Evolutionary conservation across 2,329 filamentous ascomycete genomes (phyloP), one percentile per base, ranked within the genome.

Genomic region (Aspergillus caelatus): DNA sequence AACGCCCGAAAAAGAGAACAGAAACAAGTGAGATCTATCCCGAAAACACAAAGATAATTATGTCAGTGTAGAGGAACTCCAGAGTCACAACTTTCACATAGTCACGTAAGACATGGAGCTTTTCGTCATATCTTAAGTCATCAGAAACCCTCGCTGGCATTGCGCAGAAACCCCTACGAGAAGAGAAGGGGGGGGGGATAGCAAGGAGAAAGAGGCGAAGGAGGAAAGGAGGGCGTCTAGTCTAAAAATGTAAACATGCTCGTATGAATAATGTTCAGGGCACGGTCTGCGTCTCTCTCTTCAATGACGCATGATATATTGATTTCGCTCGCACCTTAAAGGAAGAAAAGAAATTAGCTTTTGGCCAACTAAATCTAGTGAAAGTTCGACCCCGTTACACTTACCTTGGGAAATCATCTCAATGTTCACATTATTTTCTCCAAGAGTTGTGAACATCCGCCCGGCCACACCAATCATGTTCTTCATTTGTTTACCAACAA

Each of bases 341-440:
- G 60, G 57, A 26, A 58, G 61, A 45, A 65, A 64, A 46, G 66
- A 28, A 48, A 58, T 70, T 58, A 70, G 68, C 43, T 48, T 28
- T n/a, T 64, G 19, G 26, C 34, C 52, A 64, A 54, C 45, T 54
- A 58, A 52, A 58, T 43, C 57, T 28, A 50, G 54, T 39, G n/a
- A 16, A 52, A 57, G 39, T 19, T 60, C 26, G 55, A 26, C 43
- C 26, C 57, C 58, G 62, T 52, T 57, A n/a, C 23, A 70, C 84
- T 73, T 84, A 94, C 95, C 95, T 82, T 99, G 95, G 28, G 93
- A 97, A 70, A 99, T 99, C 95, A 99, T 99, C 81, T 99, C 95
- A 71, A 99, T 93, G 77, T 99, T 99, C 75, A 99, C 89, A 71
- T 92, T 91, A 77, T 97, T 91, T 75, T 97, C 92, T 50, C 95